Conservation (phyloP, 2,329 filamentous ascomycete genomes). For the Beauveria rudraprayagi region DNA sequence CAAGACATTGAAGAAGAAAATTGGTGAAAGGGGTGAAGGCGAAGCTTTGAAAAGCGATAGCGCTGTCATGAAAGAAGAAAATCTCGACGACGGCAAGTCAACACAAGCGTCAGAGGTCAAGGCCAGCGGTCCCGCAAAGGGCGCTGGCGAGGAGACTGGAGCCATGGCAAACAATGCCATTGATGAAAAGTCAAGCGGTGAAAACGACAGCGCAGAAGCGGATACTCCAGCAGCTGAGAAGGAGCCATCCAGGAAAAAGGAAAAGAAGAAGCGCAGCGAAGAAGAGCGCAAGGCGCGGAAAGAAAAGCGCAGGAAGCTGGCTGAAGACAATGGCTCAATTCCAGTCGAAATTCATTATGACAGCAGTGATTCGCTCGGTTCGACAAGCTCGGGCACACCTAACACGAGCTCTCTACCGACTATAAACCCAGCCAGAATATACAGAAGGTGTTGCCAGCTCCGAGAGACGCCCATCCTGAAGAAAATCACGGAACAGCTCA, state of each 20-base stretch:
- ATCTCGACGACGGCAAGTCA: constrained; percentile 13
- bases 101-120: background rate
- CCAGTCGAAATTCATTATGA: constrained; percentile 76
- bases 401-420: constrained; percentile 51
- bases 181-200: background rate
- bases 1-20: constrained; percentile 46
- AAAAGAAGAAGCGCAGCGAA: constrained; percentile 93
- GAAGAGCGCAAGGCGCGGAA: constrained; percentile 88
- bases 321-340: constrained; percentile 79
- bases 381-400: constrained; percentile 13
- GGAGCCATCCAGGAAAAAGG: constrained; percentile 63
- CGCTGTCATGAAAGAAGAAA: constrained; percentile 44
- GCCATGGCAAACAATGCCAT: background rate
- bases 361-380: constrained; percentile 49
- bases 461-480: constrained; percentile 88
- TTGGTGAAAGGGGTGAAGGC: constrained; percentile 64
- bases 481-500: constrained; percentile 83
- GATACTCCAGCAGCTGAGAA: constrained; percentile 22
- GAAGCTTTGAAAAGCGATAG: constrained; percentile 63
- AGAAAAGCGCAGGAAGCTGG: constrained; percentile 76
- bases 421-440: constrained; percentile 85
- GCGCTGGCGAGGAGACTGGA: background rate
- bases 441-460: constrained; percentile 87
- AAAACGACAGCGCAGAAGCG: constrained; percentile 17
- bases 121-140: background rate